phyloP scores from a whole-genome alignment of 768 basidiomycete genomes.

The Postia placenta region DNA sequence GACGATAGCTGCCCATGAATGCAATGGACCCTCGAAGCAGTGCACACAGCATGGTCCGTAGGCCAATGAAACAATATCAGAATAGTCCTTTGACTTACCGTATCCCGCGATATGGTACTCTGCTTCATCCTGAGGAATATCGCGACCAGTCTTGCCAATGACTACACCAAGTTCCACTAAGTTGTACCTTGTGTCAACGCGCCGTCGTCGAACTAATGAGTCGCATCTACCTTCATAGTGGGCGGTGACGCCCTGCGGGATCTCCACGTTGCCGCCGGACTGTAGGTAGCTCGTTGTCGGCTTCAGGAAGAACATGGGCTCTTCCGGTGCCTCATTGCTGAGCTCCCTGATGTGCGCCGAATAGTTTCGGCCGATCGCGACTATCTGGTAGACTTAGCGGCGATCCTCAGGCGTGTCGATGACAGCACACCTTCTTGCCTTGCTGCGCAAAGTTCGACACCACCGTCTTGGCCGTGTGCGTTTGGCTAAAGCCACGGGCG shows the following conservation, averaged over 20 bases:
- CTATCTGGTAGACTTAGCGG: slow-evolving; percentile 50
- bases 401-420: background rate
- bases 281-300: slow-evolving; percentile 86
- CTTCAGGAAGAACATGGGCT: slow-evolving; percentile 98
- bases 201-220: background rate
- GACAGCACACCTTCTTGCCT: slow-evolving; percentile 38
- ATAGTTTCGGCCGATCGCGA: slow-evolving; percentile 96
- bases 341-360: slow-evolving; percentile 89
- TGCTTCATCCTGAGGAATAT: slow-evolving; percentile 71
- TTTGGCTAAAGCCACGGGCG: slow-evolving; percentile 7
- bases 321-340: slow-evolving; percentile 80
- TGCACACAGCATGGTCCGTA: too few species aligned
- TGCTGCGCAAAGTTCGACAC: slow-evolving; percentile 36
- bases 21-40: too few species aligned
- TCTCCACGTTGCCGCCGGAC: slow-evolving; percentile 76
- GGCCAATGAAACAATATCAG: too few species aligned
- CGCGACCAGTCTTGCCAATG: slow-evolving; percentile 81
- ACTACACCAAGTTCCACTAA: slow-evolving; percentile 95
- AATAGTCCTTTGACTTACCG: slow-evolving; percentile 42
- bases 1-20: too few species aligned
- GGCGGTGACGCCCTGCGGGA: slow-evolving; percentile 75
- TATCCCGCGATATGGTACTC: slow-evolving; percentile 86
- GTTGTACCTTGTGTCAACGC: background rate
- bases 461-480: slow-evolving; percentile 21
- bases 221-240: slow-evolving; percentile 79